Percentiles rank a stretch among this genome's conserved stretches.
Conservation (phyloP, 306 rosid genomes). For the Astragalus glycyphyllos region DNA sequence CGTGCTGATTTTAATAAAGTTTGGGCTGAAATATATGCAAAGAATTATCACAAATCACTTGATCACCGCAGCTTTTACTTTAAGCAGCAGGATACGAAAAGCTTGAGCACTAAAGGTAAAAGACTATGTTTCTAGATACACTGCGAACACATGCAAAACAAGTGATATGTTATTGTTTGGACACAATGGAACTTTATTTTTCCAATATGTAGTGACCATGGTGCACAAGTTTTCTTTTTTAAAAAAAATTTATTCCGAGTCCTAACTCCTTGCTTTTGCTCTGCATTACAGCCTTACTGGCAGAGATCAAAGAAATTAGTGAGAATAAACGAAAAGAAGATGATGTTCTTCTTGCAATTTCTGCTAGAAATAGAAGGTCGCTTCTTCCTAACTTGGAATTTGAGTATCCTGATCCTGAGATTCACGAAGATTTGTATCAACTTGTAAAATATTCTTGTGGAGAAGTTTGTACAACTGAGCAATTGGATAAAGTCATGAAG, state of each 20-base stretch:
- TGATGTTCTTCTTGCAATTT: slow-evolving; percentile 86
- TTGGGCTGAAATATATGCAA: slow-evolving; percentile 94
- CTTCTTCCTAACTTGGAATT: slow-evolving; percentile 89
- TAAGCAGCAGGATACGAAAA: slow-evolving; percentile 94
- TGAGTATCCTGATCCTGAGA: slow-evolving; percentile 77
- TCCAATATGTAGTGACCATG: slow-evolving; percentile 8
- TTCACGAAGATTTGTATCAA: slow-evolving; percentile 93
- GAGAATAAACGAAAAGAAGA: slow-evolving; percentile 95
- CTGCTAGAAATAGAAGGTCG: slow-evolving; percentile 92
- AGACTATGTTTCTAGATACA: slow-evolving; percentile 4
- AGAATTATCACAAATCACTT: slow-evolving; percentile 96
- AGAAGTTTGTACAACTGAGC: slow-evolving; percentile 93
- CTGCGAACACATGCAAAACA: slow-evolving; percentile 10
- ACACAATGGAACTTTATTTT: slow-evolving; percentile 4
- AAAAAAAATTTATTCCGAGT: background rate
- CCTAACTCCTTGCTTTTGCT: slow-evolving; percentile 40
- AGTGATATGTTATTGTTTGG: background rate
- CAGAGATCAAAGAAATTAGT: slow-evolving; percentile 93
- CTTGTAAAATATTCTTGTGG: slow-evolving; percentile 94
- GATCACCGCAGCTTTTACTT: slow-evolving; percentile 99
- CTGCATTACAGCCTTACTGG: slow-evolving; percentile 75
- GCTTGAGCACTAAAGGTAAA: slow-evolving; percentile 93
- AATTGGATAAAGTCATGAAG: slow-evolving; percentile 90
- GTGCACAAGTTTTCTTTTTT: background rate
- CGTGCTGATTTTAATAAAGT: slow-evolving; percentile 87